Conservation (phyloP, 805 yeast genomes). For the Sungouiella blattae region DNA sequence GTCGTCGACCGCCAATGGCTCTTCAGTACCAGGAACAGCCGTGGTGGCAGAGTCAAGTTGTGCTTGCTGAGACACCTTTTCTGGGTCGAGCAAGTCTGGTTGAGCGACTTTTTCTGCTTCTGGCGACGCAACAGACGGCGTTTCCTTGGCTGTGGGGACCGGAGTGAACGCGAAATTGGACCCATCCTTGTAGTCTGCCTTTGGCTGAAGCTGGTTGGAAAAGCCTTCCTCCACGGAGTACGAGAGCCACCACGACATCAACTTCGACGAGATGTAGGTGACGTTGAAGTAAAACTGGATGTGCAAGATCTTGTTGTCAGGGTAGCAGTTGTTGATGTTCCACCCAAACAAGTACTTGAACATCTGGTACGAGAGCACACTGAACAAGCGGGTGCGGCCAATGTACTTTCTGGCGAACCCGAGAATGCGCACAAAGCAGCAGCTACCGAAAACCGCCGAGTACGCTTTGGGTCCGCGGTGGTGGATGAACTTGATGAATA, state of each 20-base stretch:
- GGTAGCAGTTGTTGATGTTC: constrained; percentile 68
- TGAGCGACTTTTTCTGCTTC: constrained; percentile 1
- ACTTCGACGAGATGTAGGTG: constrained; percentile 69
- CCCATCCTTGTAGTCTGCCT: constrained; percentile 27
- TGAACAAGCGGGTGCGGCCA: constrained; percentile 45
- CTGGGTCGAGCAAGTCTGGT: background rate
- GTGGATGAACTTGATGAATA: constrained; percentile 63
- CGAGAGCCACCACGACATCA: constrained; percentile 91
- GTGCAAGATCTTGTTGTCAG: constrained; percentile 59
- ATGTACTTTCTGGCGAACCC: constrained; percentile 48
- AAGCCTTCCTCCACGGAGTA: constrained; percentile 37
- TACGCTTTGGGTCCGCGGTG: constrained; percentile 41
- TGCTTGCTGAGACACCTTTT: background rate
- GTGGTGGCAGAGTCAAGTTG: background rate
- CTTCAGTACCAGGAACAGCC: background rate
- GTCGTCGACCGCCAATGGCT: constrained; percentile 40
- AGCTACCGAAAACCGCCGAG: constrained; percentile 65
- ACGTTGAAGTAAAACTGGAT: constrained; percentile 86
- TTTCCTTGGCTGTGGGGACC: constrained; percentile 18
- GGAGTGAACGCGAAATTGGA: constrained; percentile 25
- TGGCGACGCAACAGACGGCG: no score
- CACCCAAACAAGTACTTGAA: constrained; percentile 86
- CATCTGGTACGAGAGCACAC: constrained; percentile 70
- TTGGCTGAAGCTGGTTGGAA: constrained; percentile 33
- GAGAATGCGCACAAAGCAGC: constrained; percentile 77